Conservation (phyloP, 192 early-diverging fungal genomes). For the Physocladia obscura region DNA sequence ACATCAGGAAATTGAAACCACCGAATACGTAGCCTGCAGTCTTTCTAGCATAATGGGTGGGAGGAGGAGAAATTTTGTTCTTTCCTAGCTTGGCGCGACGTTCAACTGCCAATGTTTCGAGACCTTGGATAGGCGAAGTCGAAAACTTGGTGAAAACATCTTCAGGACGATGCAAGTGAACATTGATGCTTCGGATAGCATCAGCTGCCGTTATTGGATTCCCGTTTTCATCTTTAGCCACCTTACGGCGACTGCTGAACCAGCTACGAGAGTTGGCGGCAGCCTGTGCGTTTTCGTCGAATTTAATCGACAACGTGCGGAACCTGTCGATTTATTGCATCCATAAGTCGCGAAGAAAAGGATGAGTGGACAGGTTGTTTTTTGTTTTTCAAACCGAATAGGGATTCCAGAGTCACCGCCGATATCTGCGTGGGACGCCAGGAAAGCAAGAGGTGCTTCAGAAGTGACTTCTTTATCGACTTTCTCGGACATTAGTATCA, state of each 20-base stretch:
- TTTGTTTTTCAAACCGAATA: no score
- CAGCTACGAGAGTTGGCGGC: neutral
- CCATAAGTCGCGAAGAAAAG: no score
- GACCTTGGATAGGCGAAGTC: conserved; percentile 8
- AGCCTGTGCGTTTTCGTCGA: neutral
- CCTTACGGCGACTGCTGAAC: neutral
- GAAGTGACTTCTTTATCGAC: no score
- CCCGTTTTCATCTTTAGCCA: neutral
- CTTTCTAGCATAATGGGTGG: conserved; percentile 20
- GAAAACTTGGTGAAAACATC: conserved; percentile 27
- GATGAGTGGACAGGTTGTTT: no score
- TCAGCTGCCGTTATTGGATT: neutral
- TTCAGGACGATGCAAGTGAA: conserved; percentile 16
- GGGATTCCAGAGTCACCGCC: no score
- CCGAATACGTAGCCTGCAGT: conserved; percentile 24
- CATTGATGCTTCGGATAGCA: conserved; percentile 4
- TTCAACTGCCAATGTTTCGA: conserved; percentile 14
- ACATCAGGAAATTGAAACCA: conserved; percentile 35
- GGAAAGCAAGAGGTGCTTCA: no score
- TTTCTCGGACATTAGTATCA: no score
- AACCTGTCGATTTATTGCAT: no score
- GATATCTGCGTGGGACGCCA: no score
- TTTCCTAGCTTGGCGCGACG: neutral
- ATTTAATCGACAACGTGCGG: neutral
- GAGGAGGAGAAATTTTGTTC: conserved; percentile 18